A percentile compares a stretch with the other conserved stretches of the same genome.
phyloP scores from a whole-genome alignment of 208 protist genomes.

The Herpetomonas samuelpessoai region DNA sequence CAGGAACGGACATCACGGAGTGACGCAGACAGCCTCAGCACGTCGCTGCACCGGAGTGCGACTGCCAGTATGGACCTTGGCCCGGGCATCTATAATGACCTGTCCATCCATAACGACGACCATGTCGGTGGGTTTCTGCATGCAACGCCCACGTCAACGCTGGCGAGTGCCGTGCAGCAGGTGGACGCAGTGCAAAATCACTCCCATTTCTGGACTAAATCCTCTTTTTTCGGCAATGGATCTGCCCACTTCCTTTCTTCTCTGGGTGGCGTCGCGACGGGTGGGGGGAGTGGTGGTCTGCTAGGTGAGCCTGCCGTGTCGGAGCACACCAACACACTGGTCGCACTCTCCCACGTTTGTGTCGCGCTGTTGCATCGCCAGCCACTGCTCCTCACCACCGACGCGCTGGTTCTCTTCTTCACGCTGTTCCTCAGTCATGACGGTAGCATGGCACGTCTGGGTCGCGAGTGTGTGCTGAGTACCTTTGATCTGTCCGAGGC shows the following conservation, averaged over 20 bases:
- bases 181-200: too few relatives aligned
- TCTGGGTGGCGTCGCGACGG: constrained; percentile 1
- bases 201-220: background rate
- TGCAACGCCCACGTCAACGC: too few relatives aligned
- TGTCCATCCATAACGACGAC: too few relatives aligned
- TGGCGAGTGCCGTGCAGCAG: constrained; percentile 5
- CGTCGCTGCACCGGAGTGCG: background rate
- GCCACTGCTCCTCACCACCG: constrained; percentile 23
- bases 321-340: constrained; percentile 34
- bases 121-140: too few relatives aligned
- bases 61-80: background rate
- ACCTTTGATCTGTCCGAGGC: constrained; percentile 53
- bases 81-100: background rate
- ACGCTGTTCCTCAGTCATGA: constrained; percentile 40
- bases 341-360: constrained; percentile 47
- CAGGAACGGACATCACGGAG: too few relatives aligned
- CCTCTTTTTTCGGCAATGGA: background rate
- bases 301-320: constrained; percentile 1
- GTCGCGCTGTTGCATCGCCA: constrained; percentile 42
- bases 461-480: constrained; percentile 47
- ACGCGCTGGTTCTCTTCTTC: constrained; percentile 40
- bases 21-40: too few relatives aligned
- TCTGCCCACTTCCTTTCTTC: constrained; percentile 7
- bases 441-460: constrained; percentile 39
- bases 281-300: background rate